Evolutionary conservation across 257 asterid species (phyloP), one percentile per base, ranked within the genome.

Genomic region (Lycium ferocissimum): DNA sequence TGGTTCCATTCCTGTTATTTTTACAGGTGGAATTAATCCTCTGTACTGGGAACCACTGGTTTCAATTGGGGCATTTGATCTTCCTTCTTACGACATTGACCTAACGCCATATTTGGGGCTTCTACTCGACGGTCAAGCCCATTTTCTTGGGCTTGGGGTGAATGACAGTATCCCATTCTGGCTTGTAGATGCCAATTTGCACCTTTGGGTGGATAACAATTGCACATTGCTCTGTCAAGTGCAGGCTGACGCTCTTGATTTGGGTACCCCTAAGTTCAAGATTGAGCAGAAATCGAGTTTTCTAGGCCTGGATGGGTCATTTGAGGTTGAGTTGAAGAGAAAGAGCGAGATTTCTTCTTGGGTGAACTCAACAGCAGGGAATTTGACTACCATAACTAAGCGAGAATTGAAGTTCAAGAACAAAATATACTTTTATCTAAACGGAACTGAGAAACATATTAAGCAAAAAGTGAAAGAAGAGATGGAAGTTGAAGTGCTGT

Each of bases 1-100:
- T 92, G 14, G 82, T 95, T 53, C 99, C 98, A 3, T 96, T 54
- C 99, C 99, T 0, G 98, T 96, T 51, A 88, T 95, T 70, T 96
- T 91, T 85, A 70, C 97, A 0, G 98, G 98, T 5, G 98, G 98
- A 35, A 87, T 94, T 0, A 94, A 96, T 83, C 99, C 98, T 72
- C 37, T 94, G 86, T 95, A 91, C 76, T 95, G 99, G 99, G 92
- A 89, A 8, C 98, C 99, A 10, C 69, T 96, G 4, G 98, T 94
- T 49, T 86, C 96, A 38, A 94, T 95, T 76, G 97, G 97, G 86
- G 96, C 99, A 2, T 96, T 96, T 67, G 91, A 95, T 90, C 86
- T 94, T 40, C 99, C 99, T 14, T 87, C 97, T 0, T 94, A 95
- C 62, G 98, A 96, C 83, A 54, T 91, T 54, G 98, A 95, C 57